Base-by-base conservation (phyloP, 1,139 yeast genomes). In the Debaryomyces coudertii region DNA sequence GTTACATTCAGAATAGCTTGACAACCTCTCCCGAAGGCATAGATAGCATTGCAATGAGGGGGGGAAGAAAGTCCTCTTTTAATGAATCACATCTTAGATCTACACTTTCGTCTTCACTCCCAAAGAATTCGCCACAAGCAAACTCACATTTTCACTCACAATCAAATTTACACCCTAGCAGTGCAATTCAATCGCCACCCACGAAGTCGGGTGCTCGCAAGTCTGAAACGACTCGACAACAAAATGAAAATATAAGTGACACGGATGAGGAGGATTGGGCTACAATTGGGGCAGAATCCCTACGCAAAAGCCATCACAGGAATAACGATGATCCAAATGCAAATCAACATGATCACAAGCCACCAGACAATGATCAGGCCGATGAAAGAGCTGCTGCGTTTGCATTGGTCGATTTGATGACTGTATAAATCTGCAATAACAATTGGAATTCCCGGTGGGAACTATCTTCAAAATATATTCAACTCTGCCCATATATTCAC, bases 211-310 rank as follows among this genome's bases (percentile, higher is more conserved):
- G 15, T 18, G 12, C 16, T 4, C 33, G 41, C 24, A 24, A 20
- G 3, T 25, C 16, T 20, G 24, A 20, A 12, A 4, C 23, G 6
- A n/a, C 5, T 12, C 36, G 4, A 5, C 38, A 12, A 20, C 39
- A 12, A 23, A 15, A 15, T 1, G 28, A 28, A 42, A 55, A 49
- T 35, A 53, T 54, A 42, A 66, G 72, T 44, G 78, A 88, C 57
- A 89, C 96, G 0, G 98, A 90, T 65, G 97, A 92, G 61, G 98
- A 90, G 63, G 97, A 90, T 66, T 90, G 98, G 98, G 88, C 84
- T 51, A 72, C 90, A 0, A 85, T 90, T 45, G 97, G 97, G 1
- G 90, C 97, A 0, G 85, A 77, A 40, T 68, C 77, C 38, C 64
- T 85, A 44, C 66, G 86, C 41, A 73, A 67, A 34, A 65, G 63